Evolutionary conservation across 2,329 filamentous ascomycete species (phyloP), one percentile per base, ranked within the genome.

Genomic region (Aureobasidium lini): DNA sequence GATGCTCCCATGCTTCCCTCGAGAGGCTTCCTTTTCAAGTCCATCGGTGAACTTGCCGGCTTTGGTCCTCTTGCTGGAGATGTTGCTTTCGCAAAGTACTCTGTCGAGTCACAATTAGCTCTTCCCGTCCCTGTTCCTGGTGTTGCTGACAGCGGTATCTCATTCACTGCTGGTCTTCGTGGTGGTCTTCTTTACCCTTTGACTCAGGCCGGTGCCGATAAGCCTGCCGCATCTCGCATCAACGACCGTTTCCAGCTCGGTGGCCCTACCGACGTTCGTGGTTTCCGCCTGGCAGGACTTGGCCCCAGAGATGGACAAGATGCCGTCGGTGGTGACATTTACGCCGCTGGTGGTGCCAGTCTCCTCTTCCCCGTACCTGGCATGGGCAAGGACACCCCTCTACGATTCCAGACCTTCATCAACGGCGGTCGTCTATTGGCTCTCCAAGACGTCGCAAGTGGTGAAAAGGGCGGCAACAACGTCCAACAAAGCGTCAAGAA

Each of bases 201-300:
- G 15, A 81, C 89, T 1, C 76, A 88, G 7, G 84, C 84, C 6
- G 76, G 76, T 56, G 68, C 73, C 16, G 76, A 77, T 50, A 76
- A 77, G 18, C 81, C 86, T 0, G 78, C 81, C 28, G 83, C 87
- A 4, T 95, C 89, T 65, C 85, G 90, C 32, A 82, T 97, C 68
- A 96, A 95, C 70, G 94, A 99, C 72, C 90, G 94, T 46, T 99
- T 99, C 77, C 85, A 91, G 68, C 88, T 99, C 34, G 94, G 94
- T 44, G 94, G 94, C 0, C 93, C 94, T 3, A 96, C 91, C 3
- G 93, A 96, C 69, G 89, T 99, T 13, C 89, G 94, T 59, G 94
- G 94, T 1, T 99, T 99, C 80, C 86, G 90, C 61, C 83, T 95
- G 23, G 89, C 87, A 18, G 94, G 94, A 1, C 81, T 99, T 6